Evolutionary conservation across 2,329 filamentous ascomycete species (phyloP), one percentile per base, ranked within the genome.

Genomic region (Epichloe gansuensis): DNA sequence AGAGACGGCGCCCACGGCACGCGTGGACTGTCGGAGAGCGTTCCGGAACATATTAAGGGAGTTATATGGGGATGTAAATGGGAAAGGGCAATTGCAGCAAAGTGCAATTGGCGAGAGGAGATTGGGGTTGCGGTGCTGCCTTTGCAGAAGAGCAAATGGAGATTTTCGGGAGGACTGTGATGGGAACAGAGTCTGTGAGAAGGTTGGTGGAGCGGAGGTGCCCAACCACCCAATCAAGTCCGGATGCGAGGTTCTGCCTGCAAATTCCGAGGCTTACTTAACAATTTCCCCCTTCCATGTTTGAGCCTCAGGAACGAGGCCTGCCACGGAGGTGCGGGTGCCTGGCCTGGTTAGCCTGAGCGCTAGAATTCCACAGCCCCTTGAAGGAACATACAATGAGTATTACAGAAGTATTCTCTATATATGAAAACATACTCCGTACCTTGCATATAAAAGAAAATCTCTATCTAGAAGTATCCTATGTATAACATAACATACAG

Each of bases 1-100:
- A 85, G 89, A 88, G 78, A 94, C 83, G 78, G 88, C 89, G 79
- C 88, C 87, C 77, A 91, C 88, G 75, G 88, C 86, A 81, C 91
- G 90, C 80, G 86, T 86, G 75, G 90, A 94, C 82, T 95, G 90
- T 80, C 91, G 85, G 78, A 97, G 82, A 80, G 91, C 91, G 85
- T 88, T 95, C 79, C 91, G 89, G 83, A 96, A 95, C 91, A 97
- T 96, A 77, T 72, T 79, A 64, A 66, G 38, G 57, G 74, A 77
- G 74, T 72, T 72, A 67, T 73, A 65, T 75, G 67, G 71, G 68
- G 67, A 72, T 75, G 69, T 72, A 68, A 69, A 72, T 67, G 68
- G 67, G 73, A 72, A 69, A 71, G 73, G 74, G 73, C 80, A 83
- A 83, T 81, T 82, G 80, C 80, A 76, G 70, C 69, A 59, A 65